Percentiles rank a stretch among this genome's conserved stretches.
These are phyloP conservation scores for Oenanthe sinensis DNA, from an alignment of 129 eudicot genomes.

Conservation along the genomic window DNA sequence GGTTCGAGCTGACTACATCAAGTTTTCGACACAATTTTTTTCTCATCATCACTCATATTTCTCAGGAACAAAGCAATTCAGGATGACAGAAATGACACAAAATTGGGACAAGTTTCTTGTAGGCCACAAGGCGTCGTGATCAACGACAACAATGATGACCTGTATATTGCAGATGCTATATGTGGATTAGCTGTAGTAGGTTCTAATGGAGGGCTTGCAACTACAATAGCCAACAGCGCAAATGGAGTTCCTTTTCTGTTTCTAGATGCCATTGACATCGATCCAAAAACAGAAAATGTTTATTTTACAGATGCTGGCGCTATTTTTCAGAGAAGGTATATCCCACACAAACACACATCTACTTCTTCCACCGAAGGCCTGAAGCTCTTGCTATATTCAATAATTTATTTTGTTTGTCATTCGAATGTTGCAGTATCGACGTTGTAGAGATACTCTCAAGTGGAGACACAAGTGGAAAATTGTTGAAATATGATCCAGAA, in stretches of 20 bases:
- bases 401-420: background rate
- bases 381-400: background rate
- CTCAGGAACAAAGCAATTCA: background rate
- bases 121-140: background rate
- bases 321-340: background rate
- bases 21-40: background rate
- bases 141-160: background rate
- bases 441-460: background rate
- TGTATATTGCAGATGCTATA: background rate
- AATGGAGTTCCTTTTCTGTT: background rate
- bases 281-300: background rate
- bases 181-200: slow-evolving; percentile 1
- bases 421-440: background rate
- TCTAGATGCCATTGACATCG: background rate
- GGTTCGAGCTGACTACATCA: background rate
- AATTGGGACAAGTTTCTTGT: background rate
- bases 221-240: background rate
- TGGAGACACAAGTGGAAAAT: slow-evolving; percentile 3
- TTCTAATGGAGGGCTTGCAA: background rate
- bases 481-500: slow-evolving; percentile 1
- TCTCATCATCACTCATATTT: background rate
- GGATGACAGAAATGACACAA: background rate
- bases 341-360: background rate
- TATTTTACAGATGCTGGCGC: slow-evolving; percentile 7
- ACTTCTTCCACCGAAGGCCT: background rate